phyloP scores from a whole-genome alignment of 768 basidiomycete genomes.

The Lyophyllum semitale region DNA sequence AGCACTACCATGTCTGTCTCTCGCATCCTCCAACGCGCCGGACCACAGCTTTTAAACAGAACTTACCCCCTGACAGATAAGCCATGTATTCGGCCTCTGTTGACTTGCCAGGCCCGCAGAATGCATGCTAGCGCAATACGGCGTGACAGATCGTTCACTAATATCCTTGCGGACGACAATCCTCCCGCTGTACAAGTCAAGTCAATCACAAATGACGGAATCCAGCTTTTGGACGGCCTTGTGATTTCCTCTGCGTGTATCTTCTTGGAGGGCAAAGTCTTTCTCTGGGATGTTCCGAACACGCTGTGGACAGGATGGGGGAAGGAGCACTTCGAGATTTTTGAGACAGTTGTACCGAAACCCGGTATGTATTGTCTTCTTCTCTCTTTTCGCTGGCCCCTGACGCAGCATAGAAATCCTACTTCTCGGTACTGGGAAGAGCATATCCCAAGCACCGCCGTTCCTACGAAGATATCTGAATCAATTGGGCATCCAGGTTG shows the following conservation, averaged over 20 bases:
- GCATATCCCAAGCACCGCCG: slow-evolving; percentile 69
- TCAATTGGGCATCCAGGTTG: slow-evolving; percentile 80
- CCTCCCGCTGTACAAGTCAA: slow-evolving; percentile 74
- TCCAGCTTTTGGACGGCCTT: slow-evolving; percentile 78
- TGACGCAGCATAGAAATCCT: slow-evolving; percentile 68
- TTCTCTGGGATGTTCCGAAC: slow-evolving; percentile 86
- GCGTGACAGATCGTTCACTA: slow-evolving; percentile 51
- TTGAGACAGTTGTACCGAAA: slow-evolving; percentile 80
- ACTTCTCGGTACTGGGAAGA: slow-evolving; percentile 83
- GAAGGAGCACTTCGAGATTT: slow-evolving; percentile 73
- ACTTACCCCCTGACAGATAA: background rate
- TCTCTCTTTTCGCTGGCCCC: background rate
- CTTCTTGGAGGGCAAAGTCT: slow-evolving; percentile 83
- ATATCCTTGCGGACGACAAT: slow-evolving; percentile 70
- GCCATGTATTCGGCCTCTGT: background rate
- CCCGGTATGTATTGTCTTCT: slow-evolving; percentile 61
- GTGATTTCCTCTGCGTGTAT: slow-evolving; percentile 77
- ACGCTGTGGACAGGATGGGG: slow-evolving; percentile 70
- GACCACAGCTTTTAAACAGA: background rate
- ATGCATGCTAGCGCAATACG: slow-evolving; percentile 19
- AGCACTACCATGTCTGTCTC: slow-evolving; percentile 11
- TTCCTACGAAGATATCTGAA: slow-evolving; percentile 67
- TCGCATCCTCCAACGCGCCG: slow-evolving; percentile 8
- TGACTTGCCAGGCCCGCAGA: slow-evolving; percentile 2
- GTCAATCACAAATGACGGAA: slow-evolving; percentile 62